A percentile compares a stretch with the other conserved stretches of the same genome.
phyloP scores from a whole-genome alignment of 78 protist species.

The Cavenderia fasciculata region DNA sequence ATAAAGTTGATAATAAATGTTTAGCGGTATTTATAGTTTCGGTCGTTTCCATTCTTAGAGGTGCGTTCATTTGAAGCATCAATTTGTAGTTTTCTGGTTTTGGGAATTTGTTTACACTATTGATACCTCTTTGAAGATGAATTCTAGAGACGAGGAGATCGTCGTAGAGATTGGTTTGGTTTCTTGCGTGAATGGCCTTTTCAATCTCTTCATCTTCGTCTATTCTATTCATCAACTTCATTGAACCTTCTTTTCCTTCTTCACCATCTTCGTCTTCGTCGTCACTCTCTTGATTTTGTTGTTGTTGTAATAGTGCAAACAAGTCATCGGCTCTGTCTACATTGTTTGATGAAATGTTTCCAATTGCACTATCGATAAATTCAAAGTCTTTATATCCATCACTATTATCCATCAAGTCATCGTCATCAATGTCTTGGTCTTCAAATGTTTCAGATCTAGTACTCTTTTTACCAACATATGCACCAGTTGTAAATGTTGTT shows the following conservation, averaged over 20 bases:
- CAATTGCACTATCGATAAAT: conserved; percentile 2
- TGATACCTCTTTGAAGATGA: conserved; percentile 26
- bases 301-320: conserved; percentile 18
- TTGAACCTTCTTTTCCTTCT: conserved; percentile 1
- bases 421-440: conserved; percentile 33
- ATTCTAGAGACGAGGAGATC: conserved; percentile 58
- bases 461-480: conserved; percentile 56
- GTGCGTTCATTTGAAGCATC: neutral
- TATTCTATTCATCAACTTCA: no score
- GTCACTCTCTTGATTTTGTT: conserved; percentile 5
- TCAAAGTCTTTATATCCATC: conserved; percentile 2
- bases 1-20: conserved; percentile 2
- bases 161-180: conserved; percentile 48
- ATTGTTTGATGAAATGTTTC: conserved; percentile 3
- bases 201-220: conserved; percentile 44
- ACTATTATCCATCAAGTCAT: conserved; percentile 2
- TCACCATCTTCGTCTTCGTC: conserved; percentile 20
- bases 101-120: conserved; percentile 43
- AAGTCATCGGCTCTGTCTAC: conserved; percentile 40
- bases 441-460: conserved; percentile 22
- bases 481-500: conserved; percentile 54
- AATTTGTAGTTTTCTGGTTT: conserved; percentile 25
- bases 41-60: neutral
- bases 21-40: neutral
- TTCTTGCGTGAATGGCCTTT: conserved; percentile 40